These are phyloP conservation scores for Bruguiera parviflora DNA, from an alignment of 345 rosid species.

Conservation along the genomic window DNA sequence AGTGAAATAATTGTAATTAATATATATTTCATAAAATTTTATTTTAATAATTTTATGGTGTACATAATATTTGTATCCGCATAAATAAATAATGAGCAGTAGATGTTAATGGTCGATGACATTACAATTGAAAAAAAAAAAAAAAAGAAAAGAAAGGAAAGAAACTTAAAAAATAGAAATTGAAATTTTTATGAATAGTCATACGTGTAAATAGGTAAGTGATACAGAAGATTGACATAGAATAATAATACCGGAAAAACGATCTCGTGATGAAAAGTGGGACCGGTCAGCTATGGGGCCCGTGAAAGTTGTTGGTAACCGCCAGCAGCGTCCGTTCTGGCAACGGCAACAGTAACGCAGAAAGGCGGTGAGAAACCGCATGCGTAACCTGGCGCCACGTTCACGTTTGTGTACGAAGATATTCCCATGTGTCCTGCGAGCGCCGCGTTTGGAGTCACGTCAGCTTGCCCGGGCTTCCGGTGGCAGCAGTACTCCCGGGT, in stretches of 20 bases:
- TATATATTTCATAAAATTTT: too few relatives aligned
- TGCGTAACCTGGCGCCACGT: constrained; percentile 37
- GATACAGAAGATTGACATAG: too few relatives aligned
- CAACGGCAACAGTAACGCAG: constrained; percentile 27
- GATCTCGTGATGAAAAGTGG: constrained; percentile 9
- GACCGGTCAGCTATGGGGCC: constrained; percentile 23
- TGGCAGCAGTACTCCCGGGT: not conserved
- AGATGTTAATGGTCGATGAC: too few relatives aligned
- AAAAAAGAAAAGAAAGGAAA: too few relatives aligned
- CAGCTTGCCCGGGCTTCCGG: constrained; percentile 22
- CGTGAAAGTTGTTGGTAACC: constrained; percentile 27
- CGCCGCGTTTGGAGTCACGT: constrained; percentile 21
- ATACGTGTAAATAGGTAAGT: not conserved
- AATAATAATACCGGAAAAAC: not conserved
- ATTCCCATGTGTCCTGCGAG: constrained; percentile 43
- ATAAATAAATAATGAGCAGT: too few relatives aligned
- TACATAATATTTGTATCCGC: too few relatives aligned
- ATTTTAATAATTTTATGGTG: too few relatives aligned
- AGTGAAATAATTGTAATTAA: too few relatives aligned
- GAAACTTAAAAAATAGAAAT: too few relatives aligned
- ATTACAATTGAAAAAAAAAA: too few relatives aligned
- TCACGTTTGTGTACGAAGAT: constrained; percentile 7
- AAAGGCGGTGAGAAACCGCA: constrained; percentile 14
- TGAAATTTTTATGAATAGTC: too few relatives aligned
- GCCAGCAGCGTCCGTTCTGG: constrained; percentile 36